Conservation (phyloP, 352 stramenopile genomes). For the Pythium apleroticum region DNA sequence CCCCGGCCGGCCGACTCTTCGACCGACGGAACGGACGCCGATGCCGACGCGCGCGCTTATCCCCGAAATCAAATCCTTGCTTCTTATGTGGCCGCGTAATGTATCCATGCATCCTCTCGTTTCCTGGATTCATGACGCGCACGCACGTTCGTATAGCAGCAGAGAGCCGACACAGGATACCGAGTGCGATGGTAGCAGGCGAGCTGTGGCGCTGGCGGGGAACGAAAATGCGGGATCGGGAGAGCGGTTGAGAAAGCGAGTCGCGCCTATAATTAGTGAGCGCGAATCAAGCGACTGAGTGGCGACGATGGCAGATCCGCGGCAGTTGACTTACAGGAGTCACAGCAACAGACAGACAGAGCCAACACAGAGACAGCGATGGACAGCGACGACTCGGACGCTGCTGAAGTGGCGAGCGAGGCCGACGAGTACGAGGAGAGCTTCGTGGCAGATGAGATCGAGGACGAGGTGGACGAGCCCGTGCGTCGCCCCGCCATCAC, state of each 20-base stretch:
- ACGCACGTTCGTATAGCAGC: too few relatives aligned
- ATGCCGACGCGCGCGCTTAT: constrained; percentile 4
- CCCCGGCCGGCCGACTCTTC: background rate
- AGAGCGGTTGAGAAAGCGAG: background rate
- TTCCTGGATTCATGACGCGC: constrained; percentile 3
- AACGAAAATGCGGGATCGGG: background rate
- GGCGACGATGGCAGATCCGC: background rate
- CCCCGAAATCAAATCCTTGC: constrained; percentile 28
- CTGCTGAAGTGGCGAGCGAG: constrained; percentile 67
- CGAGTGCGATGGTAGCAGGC: background rate
- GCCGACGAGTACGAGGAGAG: constrained; percentile 42
- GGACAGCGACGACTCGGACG: constrained; percentile 73
- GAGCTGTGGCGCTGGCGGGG: background rate
- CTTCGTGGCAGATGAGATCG: constrained; percentile 50
- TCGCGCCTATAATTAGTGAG: background rate
- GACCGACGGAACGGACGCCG: background rate
- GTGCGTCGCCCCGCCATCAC: background rate
- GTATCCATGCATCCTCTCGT: constrained; percentile 2
- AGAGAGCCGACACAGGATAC: background rate
- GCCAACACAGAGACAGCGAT: constrained; percentile 23
- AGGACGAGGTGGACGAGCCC: constrained; percentile 37
- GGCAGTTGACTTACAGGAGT: constrained; percentile 4
- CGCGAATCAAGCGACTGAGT: background rate
- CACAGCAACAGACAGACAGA: constrained; percentile 2
- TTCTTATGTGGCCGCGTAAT: constrained; percentile 23